Evolutionary conservation across 2,329 filamentous ascomycete species (phyloP).

Genomic region (Botrytis deweyae): DNA sequence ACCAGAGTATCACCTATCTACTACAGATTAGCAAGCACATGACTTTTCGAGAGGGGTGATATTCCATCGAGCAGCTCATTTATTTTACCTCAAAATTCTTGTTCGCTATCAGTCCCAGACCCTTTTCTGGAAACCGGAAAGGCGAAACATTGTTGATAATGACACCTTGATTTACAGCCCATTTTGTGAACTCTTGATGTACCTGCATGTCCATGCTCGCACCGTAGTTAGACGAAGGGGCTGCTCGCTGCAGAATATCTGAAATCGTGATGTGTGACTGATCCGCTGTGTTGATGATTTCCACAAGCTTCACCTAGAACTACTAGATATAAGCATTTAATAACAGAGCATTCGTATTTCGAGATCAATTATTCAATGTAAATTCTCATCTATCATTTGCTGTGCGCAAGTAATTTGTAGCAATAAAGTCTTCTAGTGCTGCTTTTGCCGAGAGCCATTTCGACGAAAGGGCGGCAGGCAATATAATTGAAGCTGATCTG

Average conservation of each 20-base stretch:
- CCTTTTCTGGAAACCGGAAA: constrained; percentile 66
- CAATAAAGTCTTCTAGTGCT: constrained; percentile 1
- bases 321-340: background rate
- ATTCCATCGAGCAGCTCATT: constrained; percentile 27
- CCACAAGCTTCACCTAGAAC: constrained; percentile 16
- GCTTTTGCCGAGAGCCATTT: constrained; percentile 3
- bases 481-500: background rate
- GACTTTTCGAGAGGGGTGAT: background rate
- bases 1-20: constrained; percentile 15
- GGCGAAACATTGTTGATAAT: constrained; percentile 66
- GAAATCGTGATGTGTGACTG: background rate
- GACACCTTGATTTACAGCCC: constrained; percentile 66
- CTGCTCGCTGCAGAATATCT: background rate
- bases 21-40: constrained; percentile 16
- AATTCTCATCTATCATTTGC: background rate
- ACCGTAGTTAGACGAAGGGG: background rate
- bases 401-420: background rate
- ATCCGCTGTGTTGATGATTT: background rate
- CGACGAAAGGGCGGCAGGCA: constrained; percentile 1
- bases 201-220: constrained; percentile 33
- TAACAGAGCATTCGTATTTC: background rate
- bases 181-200: constrained; percentile 60
- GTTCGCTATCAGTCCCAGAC: constrained; percentile 75
- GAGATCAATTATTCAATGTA: background rate
- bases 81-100: constrained; percentile 58